Evolutionary conservation across 345 rosid genomes (phyloP).

Genomic region (Acer campestre): DNA sequence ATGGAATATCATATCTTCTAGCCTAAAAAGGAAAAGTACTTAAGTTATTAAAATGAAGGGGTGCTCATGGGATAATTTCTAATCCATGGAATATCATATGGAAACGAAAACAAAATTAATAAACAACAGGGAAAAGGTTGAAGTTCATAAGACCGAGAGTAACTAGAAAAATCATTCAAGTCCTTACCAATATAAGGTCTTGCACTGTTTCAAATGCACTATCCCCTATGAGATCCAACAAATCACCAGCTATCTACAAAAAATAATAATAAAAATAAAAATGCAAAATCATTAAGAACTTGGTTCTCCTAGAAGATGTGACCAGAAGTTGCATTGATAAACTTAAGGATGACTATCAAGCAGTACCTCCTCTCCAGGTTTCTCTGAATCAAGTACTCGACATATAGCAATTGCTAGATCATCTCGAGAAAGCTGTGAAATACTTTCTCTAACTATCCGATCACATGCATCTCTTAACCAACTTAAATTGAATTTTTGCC

Average conservation of each 20-base stretch:
- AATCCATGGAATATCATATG: no score
- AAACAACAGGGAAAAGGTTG: not conserved
- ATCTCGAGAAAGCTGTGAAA: slow-evolving; percentile 82
- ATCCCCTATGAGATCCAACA: slow-evolving; percentile 95
- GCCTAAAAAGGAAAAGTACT: not conserved
- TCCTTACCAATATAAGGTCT: slow-evolving; percentile 72
- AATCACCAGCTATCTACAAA: slow-evolving; percentile 80
- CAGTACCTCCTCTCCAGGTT: slow-evolving; percentile 93
- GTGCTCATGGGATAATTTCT: no score
- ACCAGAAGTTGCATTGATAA: slow-evolving; percentile 22
- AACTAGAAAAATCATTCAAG: not conserved
- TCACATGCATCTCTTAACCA: slow-evolving; percentile 91
- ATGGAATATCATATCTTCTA: no score
- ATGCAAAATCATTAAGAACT: slow-evolving; percentile 13
- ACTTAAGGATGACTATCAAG: slow-evolving; percentile 14
- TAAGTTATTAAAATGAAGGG: not conserved
- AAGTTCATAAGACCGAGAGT: not conserved
- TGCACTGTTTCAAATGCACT: slow-evolving; percentile 90
- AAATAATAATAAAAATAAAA: not conserved
- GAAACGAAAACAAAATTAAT: not conserved
- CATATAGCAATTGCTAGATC: slow-evolving; percentile 95
- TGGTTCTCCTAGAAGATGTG: slow-evolving; percentile 10
- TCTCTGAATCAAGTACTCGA: slow-evolving; percentile 82
- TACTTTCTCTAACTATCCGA: slow-evolving; percentile 58
- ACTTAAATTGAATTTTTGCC: slow-evolving; percentile 58